phyloP scores from a whole-genome alignment of 148 eudicot species.

The Dianthus caryophyllus region DNA sequence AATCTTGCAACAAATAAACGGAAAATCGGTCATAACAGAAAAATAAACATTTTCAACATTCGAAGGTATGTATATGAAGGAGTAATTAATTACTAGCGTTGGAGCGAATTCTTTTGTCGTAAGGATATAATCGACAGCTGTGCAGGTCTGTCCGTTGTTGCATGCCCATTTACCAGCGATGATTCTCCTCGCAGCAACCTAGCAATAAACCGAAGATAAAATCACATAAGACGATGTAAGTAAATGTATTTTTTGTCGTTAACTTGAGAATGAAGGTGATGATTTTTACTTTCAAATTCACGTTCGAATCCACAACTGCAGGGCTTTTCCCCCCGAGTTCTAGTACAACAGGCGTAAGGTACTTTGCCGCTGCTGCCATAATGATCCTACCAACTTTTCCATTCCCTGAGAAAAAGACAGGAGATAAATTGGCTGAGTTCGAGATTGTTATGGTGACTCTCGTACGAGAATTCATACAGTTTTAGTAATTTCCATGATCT shows the following conservation, averaged over 20 bases:
- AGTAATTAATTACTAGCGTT: conserved; percentile 43
- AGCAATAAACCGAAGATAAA: not conserved
- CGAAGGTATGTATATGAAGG: not conserved
- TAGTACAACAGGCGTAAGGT: conserved; percentile 61
- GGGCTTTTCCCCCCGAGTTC: conserved; percentile 81
- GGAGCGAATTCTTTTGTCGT: conserved; percentile 60
- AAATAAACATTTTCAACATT: not conserved
- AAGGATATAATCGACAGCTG: conserved; percentile 54
- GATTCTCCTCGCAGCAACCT: conserved; percentile 62
- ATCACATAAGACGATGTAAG: not conserved
- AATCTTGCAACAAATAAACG: conserved; percentile 32
- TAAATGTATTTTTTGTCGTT: not conserved
- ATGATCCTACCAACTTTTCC: conserved; percentile 61
- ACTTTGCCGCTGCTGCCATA: conserved; percentile 70
- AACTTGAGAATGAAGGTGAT: not conserved
- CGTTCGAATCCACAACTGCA: conserved; percentile 52
- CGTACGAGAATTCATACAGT: too few species aligned
- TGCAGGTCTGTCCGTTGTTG: conserved; percentile 59
- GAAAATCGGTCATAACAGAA: conserved; percentile 5
- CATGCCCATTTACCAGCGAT: conserved; percentile 66
- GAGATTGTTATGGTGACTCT: too few species aligned
- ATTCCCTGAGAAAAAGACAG: conserved; percentile 35
- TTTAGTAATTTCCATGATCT: not conserved
- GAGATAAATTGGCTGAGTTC: not conserved
- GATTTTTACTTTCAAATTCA: conserved; percentile 38